Percentiles rank a stretch among this genome's conserved stretches.
Evolutionary conservation across 441 rosid species (phyloP).

Genomic region (Arabidopsis hybrid): DNA sequence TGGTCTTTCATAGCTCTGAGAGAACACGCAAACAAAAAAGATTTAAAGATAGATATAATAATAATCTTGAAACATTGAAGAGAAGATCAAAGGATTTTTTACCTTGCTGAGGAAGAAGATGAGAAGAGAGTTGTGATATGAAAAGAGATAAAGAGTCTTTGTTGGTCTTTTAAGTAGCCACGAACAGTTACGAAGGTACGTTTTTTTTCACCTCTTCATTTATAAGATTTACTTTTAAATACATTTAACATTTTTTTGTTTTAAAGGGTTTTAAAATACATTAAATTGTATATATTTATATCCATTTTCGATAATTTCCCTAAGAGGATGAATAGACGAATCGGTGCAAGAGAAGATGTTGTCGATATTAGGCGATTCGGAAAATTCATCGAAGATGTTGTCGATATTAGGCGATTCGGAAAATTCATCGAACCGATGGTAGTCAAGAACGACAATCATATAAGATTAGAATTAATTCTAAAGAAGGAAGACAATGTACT

Average conservation of each 20-base stretch:
- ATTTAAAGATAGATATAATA: not conserved
- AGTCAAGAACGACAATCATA: not conserved
- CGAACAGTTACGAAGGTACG: conserved; percentile 20
- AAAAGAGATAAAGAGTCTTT: conserved; percentile 17
- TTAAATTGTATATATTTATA: not conserved
- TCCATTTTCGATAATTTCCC: not conserved
- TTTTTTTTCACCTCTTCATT: conserved; percentile 20
- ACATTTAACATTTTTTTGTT: not conserved
- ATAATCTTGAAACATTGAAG: not conserved
- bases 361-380: not conserved
- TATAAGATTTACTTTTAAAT: too few species aligned
- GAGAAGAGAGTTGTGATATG: conserved; percentile 13
- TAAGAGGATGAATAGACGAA: not conserved
- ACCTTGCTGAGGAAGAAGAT: conserved; percentile 21
- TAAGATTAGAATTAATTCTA: not conserved
- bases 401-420: not conserved
- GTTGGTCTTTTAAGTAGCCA: conserved; percentile 18
- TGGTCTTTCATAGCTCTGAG: conserved; percentile 35
- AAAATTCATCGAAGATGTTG: not conserved
- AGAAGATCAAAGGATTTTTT: conserved; percentile 7
- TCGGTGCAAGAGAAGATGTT: not conserved
- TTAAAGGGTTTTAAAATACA: not conserved
- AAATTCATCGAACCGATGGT: too few species aligned
- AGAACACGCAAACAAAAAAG: conserved; percentile 2
- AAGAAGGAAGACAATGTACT: not conserved